phyloP scores from a whole-genome alignment of 2,329 filamentous ascomycete genomes.

The Penicillium freii region DNA sequence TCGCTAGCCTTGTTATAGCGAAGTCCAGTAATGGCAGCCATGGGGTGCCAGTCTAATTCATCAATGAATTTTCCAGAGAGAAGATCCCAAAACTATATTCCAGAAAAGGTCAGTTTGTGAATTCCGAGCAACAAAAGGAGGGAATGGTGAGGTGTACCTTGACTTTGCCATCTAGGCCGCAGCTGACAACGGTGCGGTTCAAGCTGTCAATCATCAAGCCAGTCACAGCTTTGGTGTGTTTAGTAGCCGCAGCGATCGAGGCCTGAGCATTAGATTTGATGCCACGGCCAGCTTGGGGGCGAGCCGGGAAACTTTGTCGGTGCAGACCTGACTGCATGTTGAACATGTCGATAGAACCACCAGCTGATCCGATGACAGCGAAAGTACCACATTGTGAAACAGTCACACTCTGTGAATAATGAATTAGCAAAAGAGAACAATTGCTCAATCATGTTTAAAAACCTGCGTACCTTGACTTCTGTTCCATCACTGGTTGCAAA shows the following conservation, averaged over 20 bases:
- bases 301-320: slow-evolving; percentile 81
- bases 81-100: slow-evolving; percentile 81
- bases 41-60: slow-evolving; percentile 79
- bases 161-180: slow-evolving; percentile 83
- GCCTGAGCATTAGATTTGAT: slow-evolving; percentile 49
- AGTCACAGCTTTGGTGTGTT: slow-evolving; percentile 78
- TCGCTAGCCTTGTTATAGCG: slow-evolving; percentile 81
- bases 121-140: neutral
- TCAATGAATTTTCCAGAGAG: slow-evolving; percentile 74
- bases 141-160: slow-evolving; percentile 52
- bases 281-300: slow-evolving; percentile 62
- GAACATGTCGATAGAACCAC: slow-evolving; percentile 87
- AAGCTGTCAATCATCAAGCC: slow-evolving; percentile 86
- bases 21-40: slow-evolving; percentile 71
- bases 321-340: slow-evolving; percentile 92
- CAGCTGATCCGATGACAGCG: slow-evolving; percentile 80
- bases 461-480: slow-evolving; percentile 59
- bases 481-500: slow-evolving; percentile 80
- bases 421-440: slow-evolving; percentile 3
- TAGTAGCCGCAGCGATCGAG: slow-evolving; percentile 54
- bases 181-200: slow-evolving; percentile 82
- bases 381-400: slow-evolving; percentile 93
- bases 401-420: slow-evolving; percentile 64
- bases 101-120: neutral
- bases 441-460: neutral